Percentiles rank a stretch among this genome's conserved stretches.
phyloP scores from a whole-genome alignment of 2,329 filamentous ascomycete genomes.

The Arthroderma uncinatum region DNA sequence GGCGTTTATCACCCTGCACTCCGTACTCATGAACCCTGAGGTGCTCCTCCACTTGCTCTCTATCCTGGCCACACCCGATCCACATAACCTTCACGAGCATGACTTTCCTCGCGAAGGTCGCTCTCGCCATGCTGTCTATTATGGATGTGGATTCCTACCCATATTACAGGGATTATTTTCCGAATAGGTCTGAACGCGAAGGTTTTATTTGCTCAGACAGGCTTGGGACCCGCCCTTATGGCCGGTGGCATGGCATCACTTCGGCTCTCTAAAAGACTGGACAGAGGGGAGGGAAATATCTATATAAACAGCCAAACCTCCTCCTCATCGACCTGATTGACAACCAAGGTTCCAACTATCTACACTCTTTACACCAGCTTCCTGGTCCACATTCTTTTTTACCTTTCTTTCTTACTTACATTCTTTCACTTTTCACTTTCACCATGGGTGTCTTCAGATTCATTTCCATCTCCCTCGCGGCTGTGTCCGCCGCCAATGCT shows the following conservation, averaged over 20 bases:
- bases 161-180: background rate
- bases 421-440: background rate
- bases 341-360: slow-evolving; percentile 3
- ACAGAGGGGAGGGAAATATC: background rate
- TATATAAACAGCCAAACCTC: background rate
- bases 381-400: slow-evolving; percentile 1
- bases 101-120: background rate
- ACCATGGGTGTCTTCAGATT: slow-evolving; percentile 8
- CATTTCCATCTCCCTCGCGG: slow-evolving; percentile 8
- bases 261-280: background rate
- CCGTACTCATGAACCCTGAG: background rate
- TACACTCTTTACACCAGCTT: slow-evolving; percentile 3
- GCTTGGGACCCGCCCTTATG: background rate
- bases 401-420: background rate
- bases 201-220: background rate
- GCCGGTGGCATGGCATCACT: background rate
- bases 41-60: too few relatives aligned
- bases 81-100: background rate
- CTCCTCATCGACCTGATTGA: background rate
- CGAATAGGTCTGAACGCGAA: background rate
- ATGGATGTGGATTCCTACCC: background rate
- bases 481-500: slow-evolving; percentile 7
- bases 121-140: background rate
- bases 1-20: background rate
- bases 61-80: background rate